phyloP scores from a whole-genome alignment of 257 asterid genomes.

The Nicotiana obtusifolia region DNA sequence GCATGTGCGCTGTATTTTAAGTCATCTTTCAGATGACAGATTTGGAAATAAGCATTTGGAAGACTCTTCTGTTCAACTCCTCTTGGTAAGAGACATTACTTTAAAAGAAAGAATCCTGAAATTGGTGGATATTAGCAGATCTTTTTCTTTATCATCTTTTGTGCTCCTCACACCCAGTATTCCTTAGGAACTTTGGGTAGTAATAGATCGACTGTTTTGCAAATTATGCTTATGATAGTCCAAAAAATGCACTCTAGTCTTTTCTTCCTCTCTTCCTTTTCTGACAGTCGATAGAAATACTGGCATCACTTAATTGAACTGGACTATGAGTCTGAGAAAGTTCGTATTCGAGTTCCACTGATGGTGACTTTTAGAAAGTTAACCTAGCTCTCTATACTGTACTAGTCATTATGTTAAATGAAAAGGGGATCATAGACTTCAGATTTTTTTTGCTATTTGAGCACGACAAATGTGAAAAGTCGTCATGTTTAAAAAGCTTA shows the following conservation, averaged over 20 bases:
- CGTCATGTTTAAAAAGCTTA: background rate
- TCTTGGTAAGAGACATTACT: conserved; percentile 55
- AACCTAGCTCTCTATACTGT: background rate
- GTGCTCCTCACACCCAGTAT: background rate
- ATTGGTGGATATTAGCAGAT: background rate
- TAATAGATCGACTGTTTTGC: background rate
- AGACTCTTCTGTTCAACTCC: conserved; percentile 51
- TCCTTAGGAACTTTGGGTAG: background rate
- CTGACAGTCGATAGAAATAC: background rate
- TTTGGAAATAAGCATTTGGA: conserved; percentile 37
- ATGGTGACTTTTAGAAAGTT: background rate
- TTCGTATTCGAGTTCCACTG: background rate
- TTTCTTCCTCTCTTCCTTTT: background rate
- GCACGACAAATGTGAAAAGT: background rate
- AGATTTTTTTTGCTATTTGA: background rate
- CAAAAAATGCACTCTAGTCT: background rate
- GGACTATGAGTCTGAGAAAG: background rate
- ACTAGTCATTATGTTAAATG: background rate
- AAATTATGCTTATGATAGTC: background rate
- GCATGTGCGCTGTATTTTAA: conserved; percentile 50
- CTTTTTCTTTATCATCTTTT: background rate
- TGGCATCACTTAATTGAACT: background rate
- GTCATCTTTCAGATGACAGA: conserved; percentile 39
- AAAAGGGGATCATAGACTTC: background rate
- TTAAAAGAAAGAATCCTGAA: background rate